A percentile compares a stretch with the other conserved stretches of the same genome.
Evolutionary conservation across 495 filamentous ascomycete species (phyloP).

Genomic region (Penicillium herquei): DNA sequence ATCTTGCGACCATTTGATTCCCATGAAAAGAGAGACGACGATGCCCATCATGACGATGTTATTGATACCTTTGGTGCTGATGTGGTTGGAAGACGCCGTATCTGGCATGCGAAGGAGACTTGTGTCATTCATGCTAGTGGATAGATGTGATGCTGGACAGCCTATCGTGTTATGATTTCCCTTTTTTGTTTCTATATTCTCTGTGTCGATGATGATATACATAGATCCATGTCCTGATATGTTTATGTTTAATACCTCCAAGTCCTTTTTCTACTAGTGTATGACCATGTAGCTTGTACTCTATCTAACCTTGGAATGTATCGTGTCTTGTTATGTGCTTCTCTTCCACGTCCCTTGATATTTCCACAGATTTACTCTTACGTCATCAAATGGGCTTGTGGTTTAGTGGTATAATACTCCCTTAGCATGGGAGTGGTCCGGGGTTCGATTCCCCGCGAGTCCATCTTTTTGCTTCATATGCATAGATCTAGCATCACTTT

Average conservation of each 20-base stretch:
- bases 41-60: conserved; percentile 34
- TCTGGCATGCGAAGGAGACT: conserved; percentile 68
- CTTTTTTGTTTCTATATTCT: background rate
- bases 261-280: no score
- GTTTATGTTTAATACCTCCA: conserved; percentile 4
- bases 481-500: no score
- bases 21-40: conserved; percentile 11
- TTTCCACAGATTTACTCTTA: no score
- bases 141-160: conserved; percentile 10
- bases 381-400: conserved; percentile 30
- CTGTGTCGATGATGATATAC: background rate
- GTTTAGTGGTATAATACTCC: conserved; percentile 47
- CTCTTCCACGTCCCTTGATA: no score
- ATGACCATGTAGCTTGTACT: background rate
- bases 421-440: conserved; percentile 55
- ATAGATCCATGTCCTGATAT: conserved; percentile 6
- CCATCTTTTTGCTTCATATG: conserved; percentile 29
- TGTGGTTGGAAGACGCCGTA: conserved; percentile 61
- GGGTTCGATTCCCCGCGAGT: conserved; percentile 58
- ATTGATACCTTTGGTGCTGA: conserved; percentile 55
- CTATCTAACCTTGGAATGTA: no score
- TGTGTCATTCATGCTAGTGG: conserved; percentile 59
- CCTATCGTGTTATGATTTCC: background rate
- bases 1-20: conserved; percentile 25
- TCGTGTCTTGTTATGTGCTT: no score